Conservation (phyloP, 2,329 filamentous ascomycete genomes). For the Xylaria sp. region DNA sequence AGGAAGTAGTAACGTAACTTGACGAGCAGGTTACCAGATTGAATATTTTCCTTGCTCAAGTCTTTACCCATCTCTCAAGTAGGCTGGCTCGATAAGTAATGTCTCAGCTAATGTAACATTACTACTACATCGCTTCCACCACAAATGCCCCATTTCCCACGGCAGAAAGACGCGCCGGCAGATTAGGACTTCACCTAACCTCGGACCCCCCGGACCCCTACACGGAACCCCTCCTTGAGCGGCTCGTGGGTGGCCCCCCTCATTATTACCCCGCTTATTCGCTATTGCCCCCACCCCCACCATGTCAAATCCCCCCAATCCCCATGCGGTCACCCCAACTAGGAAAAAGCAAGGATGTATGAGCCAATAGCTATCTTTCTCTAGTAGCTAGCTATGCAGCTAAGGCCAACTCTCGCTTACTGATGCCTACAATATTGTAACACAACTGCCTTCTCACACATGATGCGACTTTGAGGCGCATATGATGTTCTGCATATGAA, state of each 20-base stretch:
- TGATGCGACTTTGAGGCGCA: not conserved
- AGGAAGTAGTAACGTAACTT: too few relatives aligned
- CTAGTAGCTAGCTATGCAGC: not conserved
- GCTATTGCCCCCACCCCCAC: not conserved
- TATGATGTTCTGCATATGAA: not conserved
- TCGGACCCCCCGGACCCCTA: conserved; percentile 1
- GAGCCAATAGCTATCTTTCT: conserved; percentile 17
- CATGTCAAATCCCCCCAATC: not conserved
- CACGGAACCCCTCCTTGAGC: conserved; percentile 3
- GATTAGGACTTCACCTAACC: not conserved
- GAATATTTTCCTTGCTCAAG: not conserved
- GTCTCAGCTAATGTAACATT: not conserved
- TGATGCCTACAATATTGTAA: not conserved
- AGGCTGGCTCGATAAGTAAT: not conserved
- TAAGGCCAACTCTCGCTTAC: not conserved
- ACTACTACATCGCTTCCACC: not conserved
- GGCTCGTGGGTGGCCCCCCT: not conserved
- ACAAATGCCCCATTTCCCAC: not conserved
- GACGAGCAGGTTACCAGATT: too few relatives aligned
- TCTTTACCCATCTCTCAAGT: not conserved
- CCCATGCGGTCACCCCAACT: conserved; percentile 19
- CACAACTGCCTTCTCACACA: not conserved
- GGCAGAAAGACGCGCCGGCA: not conserved
- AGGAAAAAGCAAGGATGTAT: conserved; percentile 31
- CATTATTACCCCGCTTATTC: not conserved